Evolutionary conservation across 2,329 filamentous ascomycete species (phyloP).

Genomic region (Coniella lustricola): DNA sequence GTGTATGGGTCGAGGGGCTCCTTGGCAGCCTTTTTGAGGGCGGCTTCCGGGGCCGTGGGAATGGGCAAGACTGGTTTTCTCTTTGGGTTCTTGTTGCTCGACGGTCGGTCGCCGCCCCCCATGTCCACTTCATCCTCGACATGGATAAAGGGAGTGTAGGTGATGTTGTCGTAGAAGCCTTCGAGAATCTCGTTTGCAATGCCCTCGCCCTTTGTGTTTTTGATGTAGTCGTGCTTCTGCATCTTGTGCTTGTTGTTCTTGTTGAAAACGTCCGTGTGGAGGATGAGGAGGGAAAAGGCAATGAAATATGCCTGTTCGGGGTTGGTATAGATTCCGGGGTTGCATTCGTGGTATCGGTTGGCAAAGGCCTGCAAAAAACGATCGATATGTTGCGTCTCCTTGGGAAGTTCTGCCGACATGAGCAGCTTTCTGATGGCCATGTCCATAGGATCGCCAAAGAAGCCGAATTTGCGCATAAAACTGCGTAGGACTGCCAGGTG

Average conservation of each 20-base stretch:
- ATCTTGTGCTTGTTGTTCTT: constrained; percentile 99
- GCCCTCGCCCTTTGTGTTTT: constrained; percentile 85
- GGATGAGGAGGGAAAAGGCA: constrained; percentile 89
- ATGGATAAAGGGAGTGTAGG: constrained; percentile 96
- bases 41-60: constrained; percentile 50
- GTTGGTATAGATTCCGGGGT: constrained; percentile 86
- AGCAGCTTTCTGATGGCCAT: constrained; percentile 94
- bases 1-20: constrained; percentile 95
- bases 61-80: constrained; percentile 64
- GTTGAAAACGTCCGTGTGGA: constrained; percentile 99
- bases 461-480: constrained; percentile 91
- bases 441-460: constrained; percentile 95
- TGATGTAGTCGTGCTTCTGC: constrained; percentile 91
- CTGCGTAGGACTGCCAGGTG: constrained; percentile 77
- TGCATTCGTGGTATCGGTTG: constrained; percentile 96
- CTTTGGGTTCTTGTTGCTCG: constrained; percentile 59
- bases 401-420: constrained; percentile 93
- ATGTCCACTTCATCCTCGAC: constrained; percentile 87
- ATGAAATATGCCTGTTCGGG: constrained; percentile 98
- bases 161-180: constrained; percentile 98
- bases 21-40: constrained; percentile 54
- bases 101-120: constrained; percentile 65
- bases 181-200: constrained; percentile 90
- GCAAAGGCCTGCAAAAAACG: constrained; percentile 89
- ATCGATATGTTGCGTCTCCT: constrained; percentile 97